phyloP scores from a whole-genome alignment of 768 basidiomycete species.

The Daedaleopsis nitida region DNA sequence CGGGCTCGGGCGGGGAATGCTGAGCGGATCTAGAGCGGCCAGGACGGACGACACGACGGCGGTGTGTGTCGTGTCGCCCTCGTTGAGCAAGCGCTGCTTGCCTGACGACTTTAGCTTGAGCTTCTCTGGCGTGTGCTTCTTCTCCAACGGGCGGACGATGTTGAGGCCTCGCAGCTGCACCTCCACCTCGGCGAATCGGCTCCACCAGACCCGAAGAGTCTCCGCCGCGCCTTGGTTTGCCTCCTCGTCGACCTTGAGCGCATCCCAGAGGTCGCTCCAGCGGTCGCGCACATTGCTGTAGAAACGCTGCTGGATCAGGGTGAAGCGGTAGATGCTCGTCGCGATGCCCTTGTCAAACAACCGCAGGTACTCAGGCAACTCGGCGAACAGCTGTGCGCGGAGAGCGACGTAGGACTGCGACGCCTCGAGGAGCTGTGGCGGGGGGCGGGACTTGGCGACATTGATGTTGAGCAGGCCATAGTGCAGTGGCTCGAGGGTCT shows the following conservation, averaged over 20 bases:
- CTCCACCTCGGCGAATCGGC: slow-evolving; percentile 69
- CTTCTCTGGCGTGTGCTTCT: slow-evolving; percentile 20
- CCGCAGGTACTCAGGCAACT: slow-evolving; percentile 65
- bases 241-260: slow-evolving; percentile 38
- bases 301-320: slow-evolving; percentile 58
- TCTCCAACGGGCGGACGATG: slow-evolving; percentile 39
- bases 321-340: slow-evolving; percentile 52
- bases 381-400: slow-evolving; percentile 67
- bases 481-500: slow-evolving; percentile 71
- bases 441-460: slow-evolving; percentile 64
- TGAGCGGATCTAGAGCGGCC: slow-evolving; percentile 22
- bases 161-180: slow-evolving; percentile 42
- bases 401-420: slow-evolving; percentile 79
- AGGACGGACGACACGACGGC: slow-evolving; percentile 23
- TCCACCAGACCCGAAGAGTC: slow-evolving; percentile 72
- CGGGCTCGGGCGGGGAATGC: slow-evolving; percentile 15
- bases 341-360: slow-evolving; percentile 64
- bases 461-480: slow-evolving; percentile 68
- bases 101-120: slow-evolving; percentile 11
- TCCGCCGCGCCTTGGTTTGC: slow-evolving; percentile 64
- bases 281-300: slow-evolving; percentile 60
- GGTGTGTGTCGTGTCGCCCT: slow-evolving; percentile 16
- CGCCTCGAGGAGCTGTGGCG: slow-evolving; percentile 66
- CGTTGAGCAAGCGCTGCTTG: slow-evolving; percentile 1
- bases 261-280: slow-evolving; percentile 88